Evolutionary conservation across 2,329 filamentous ascomycete genomes (phyloP), one percentile per base, ranked within the genome.

Genomic region (Coniella vitis): DNA sequence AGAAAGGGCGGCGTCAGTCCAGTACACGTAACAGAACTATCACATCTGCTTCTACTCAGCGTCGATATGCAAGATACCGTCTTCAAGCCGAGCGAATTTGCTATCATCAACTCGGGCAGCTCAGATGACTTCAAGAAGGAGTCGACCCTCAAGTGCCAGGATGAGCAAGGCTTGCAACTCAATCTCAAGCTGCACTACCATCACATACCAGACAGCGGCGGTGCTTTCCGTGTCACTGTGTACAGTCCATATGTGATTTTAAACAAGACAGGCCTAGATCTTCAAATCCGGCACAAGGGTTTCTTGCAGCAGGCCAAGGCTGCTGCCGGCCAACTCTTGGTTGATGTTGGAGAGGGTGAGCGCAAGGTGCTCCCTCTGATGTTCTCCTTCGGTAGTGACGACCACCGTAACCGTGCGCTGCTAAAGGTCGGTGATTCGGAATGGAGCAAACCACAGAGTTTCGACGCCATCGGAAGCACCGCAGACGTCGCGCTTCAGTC

Each of bases 401-500:
- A 98, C 60, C 86, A 87, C 58, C 88, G 89, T 58, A 98, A 98
- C 64, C 83, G 93, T 56, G 90, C 89, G 7, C 71, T 95, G 38
- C 72, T 98, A 52, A 94, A 88, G 68, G 81, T 96, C 36, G 89
- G 86, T 4, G 86, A 94, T 47, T 96, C 93, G 1, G 80, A 84
- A 52, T 98, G 93, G 94, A 97, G 93, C 69, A 95, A 93, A 63
- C 89, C 91, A 1, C 91, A 97, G 64, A 96, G 89, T 75, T 95
- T 98, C 59, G 94, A 98, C 62, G 93, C 93, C 17, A 93, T 98
- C 55, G 93, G 93, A 29, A 97, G 91, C 60, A 90, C 86, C 1
- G 85, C 89, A 14, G 90, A 96, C 58, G 87, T 95, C 32, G 79
- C 93, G 31, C 74, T 98, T 31, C 85, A 86, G 43, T 88, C 90